A percentile compares a stretch with the other conserved stretches of the same genome.
phyloP scores from a whole-genome alignment of 371 early-diverging fungal genomes.

The Mucor plumbeus region DNA sequence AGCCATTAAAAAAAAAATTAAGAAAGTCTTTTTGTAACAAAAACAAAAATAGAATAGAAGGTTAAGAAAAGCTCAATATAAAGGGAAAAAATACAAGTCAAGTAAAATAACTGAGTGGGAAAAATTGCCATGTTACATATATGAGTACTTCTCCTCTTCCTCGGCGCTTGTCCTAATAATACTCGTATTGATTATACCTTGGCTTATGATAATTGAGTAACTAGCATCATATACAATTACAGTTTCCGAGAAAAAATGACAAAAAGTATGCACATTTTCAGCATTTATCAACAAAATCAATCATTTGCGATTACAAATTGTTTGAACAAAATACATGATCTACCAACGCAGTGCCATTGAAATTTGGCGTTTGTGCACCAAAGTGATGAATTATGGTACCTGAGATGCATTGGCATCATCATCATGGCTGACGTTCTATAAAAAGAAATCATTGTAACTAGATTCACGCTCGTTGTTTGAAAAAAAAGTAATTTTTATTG shows the following conservation, averaged over 20 bases:
- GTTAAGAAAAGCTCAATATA: not conserved
- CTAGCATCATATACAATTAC: no score
- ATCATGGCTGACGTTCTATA: not conserved
- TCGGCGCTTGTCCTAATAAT: not conserved
- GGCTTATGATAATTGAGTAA: no score
- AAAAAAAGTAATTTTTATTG: not conserved
- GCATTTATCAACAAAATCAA: no score
- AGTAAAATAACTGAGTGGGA: conserved; percentile 6
- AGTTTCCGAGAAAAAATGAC: not conserved
- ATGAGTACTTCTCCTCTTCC: no score
- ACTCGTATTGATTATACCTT: not conserved
- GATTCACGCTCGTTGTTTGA: not conserved
- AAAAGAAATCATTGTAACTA: not conserved
- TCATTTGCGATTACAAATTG: not conserved
- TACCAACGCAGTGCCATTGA: not conserved
- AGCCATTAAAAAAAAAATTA: not conserved
- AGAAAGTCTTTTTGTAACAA: not conserved
- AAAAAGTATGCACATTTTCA: not conserved
- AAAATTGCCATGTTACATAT: not conserved
- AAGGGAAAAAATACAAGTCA: not conserved
- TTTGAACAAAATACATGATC: no score
- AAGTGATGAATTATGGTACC: not conserved
- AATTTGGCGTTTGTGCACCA: not conserved
- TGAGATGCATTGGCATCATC: not conserved
- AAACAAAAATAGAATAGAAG: conserved; percentile 4